These are phyloP conservation scores for Pterocarpus santalinus DNA, from an alignment of 306 rosid genomes.

Conservation along the genomic window DNA sequence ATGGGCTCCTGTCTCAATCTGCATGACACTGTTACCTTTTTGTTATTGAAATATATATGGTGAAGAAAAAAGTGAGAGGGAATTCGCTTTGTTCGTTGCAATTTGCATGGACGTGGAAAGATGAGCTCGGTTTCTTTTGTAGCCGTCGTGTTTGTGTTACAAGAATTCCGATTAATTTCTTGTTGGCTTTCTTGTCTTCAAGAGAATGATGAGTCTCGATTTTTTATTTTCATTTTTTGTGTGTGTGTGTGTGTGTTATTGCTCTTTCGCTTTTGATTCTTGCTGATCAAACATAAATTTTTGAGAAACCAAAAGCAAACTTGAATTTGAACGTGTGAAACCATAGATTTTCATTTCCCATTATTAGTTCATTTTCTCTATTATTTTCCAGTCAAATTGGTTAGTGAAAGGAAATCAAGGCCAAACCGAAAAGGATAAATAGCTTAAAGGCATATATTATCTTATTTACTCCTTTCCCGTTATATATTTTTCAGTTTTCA, in stretches of 20 bases:
- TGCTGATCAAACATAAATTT: not conserved
- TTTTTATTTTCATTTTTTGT: not conserved
- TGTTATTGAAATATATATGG: not conserved
- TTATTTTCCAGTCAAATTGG: not conserved
- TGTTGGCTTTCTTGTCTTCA: not conserved
- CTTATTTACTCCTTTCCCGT: not conserved
- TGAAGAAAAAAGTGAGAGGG: not conserved
- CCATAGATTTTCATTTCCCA: not conserved
- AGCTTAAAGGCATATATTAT: no score
- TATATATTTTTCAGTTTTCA: not conserved
- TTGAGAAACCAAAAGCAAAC: not conserved
- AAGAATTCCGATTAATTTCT: not conserved
- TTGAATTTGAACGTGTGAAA: not conserved
- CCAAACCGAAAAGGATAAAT: not conserved
- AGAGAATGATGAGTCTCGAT: no score
- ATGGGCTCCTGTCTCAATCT: not conserved
- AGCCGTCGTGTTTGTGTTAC: not conserved
- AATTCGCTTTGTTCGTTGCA: not conserved
- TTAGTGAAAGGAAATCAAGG: conserved; percentile 10
- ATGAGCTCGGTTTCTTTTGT: not conserved
- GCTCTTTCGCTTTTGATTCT: not conserved
- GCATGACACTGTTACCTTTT: not conserved
- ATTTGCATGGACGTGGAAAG: conserved; percentile 8
- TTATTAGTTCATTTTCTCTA: not conserved
- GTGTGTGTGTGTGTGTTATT: not conserved